Percentiles rank a stretch among this genome's conserved stretches.
These are phyloP conservation scores for Piper betle DNA, from an alignment of 164 flowering plant species.

Conservation along the genomic window DNA sequence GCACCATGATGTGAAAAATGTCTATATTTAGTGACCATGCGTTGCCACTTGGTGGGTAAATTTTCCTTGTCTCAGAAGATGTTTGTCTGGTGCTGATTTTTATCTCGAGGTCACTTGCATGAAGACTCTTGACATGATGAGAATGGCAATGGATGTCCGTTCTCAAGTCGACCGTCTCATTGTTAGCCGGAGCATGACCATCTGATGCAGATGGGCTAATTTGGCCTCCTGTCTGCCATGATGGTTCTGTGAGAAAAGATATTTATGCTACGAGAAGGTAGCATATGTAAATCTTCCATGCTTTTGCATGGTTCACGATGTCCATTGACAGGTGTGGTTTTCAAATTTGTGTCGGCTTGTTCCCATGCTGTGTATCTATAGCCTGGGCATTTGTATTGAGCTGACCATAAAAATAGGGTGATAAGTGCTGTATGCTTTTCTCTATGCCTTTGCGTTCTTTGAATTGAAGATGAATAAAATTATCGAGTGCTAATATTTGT, in stretches of 20 bases:
- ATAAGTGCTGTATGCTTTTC: too few relatives aligned
- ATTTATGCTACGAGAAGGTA: background rate
- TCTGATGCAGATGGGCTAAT: background rate
- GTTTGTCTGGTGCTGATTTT: background rate
- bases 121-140: background rate
- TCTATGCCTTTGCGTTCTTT: background rate
- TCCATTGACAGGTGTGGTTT: background rate
- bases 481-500: background rate
- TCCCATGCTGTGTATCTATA: background rate
- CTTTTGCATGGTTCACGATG: background rate
- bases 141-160: background rate
- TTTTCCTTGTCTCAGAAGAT: background rate
- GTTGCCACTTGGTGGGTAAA: background rate
- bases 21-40: constrained; percentile 48
- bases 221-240: background rate
- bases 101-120: background rate
- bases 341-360: too few relatives aligned
- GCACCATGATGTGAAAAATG: constrained; percentile 75
- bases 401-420: background rate
- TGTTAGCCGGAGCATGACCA: background rate
- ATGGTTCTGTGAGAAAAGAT: background rate
- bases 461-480: background rate
- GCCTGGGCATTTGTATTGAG: background rate
- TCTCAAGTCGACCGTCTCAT: background rate
- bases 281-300: background rate